Evolutionary conservation across 2,329 filamentous ascomycete genomes (phyloP).

Genomic region (Aureobasidium leucospermi): DNA sequence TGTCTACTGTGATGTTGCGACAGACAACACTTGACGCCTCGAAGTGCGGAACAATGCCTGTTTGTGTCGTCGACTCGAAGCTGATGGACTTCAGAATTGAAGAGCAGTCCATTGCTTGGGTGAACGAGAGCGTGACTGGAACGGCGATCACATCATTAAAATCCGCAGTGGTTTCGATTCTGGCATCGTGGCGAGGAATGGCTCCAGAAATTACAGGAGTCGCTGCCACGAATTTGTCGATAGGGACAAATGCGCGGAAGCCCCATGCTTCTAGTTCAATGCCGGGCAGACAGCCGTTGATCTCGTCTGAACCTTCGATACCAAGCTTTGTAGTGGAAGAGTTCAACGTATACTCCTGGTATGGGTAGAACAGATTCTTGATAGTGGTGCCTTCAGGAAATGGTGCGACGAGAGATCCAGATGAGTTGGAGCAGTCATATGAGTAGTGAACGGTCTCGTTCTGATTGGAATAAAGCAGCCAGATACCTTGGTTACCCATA

Average conservation of each 20-base stretch:
- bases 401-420: constrained; percentile 47
- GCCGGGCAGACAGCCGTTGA: constrained; percentile 49
- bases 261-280: constrained; percentile 50
- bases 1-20: constrained; percentile 29
- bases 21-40: constrained; percentile 42
- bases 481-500: constrained; percentile 34
- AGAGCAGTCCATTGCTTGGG: constrained; percentile 53
- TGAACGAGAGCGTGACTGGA: constrained; percentile 52
- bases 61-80: constrained; percentile 47
- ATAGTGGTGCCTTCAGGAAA: constrained; percentile 49
- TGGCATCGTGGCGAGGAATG: constrained; percentile 53
- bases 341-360: constrained; percentile 47
- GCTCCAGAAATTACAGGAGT: constrained; percentile 54
- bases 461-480: constrained; percentile 47
- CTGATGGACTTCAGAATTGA: constrained; percentile 43
- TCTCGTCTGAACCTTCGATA: constrained; percentile 39
- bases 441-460: constrained; percentile 44
- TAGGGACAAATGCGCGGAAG: constrained; percentile 54
- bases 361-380: constrained; percentile 54
- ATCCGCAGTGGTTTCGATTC: constrained; percentile 44
- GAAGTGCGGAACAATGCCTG: constrained; percentile 37
- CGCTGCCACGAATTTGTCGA: constrained; percentile 42
- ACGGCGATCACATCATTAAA: constrained; percentile 35
- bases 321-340: constrained; percentile 39
- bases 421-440: constrained; percentile 47